Percentiles rank a stretch among this genome's conserved stretches.
phyloP scores from a whole-genome alignment of 2,329 filamentous ascomycete genomes.

The Fusarium camptoceras region DNA sequence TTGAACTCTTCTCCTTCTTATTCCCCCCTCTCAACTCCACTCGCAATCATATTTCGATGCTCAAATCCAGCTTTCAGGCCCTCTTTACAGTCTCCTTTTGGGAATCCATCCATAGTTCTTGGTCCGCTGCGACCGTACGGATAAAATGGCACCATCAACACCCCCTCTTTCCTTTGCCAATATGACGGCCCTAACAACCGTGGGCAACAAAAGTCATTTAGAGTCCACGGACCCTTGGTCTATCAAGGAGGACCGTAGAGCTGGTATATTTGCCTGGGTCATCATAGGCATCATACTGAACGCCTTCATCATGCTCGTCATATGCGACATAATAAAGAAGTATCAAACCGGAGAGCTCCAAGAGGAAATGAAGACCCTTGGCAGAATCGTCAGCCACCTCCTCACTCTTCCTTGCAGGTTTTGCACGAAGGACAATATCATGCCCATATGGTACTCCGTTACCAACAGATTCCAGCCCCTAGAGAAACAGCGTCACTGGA shows the following conservation, averaged over 20 bases:
- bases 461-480: conserved; percentile 32
- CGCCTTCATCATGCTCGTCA: conserved; percentile 21
- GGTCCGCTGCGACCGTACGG: not conserved
- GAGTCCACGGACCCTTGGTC: conserved; percentile 6
- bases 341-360: conserved; percentile 25
- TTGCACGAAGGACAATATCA: conserved; percentile 9
- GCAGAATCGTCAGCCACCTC: not conserved
- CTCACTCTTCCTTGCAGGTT: conserved; percentile 7
- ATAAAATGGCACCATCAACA: not conserved
- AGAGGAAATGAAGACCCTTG: conserved; percentile 1
- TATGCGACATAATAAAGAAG: conserved; percentile 29
- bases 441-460: conserved; percentile 6
- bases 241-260: not conserved
- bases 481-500: conserved; percentile 7
- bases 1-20: not conserved
- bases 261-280: conserved; percentile 11
- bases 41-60: not conserved
- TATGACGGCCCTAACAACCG: not conserved
- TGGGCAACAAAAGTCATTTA: not conserved
- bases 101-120: not conserved
- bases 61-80: not conserved
- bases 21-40: not conserved
- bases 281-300: conserved; percentile 17
- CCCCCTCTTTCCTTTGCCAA: not conserved
- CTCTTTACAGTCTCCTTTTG: not conserved